These are phyloP conservation scores for Aspergillus flavus DNA, from an alignment of 2,329 filamentous ascomycete genomes.

Conservation along the genomic window DNA sequence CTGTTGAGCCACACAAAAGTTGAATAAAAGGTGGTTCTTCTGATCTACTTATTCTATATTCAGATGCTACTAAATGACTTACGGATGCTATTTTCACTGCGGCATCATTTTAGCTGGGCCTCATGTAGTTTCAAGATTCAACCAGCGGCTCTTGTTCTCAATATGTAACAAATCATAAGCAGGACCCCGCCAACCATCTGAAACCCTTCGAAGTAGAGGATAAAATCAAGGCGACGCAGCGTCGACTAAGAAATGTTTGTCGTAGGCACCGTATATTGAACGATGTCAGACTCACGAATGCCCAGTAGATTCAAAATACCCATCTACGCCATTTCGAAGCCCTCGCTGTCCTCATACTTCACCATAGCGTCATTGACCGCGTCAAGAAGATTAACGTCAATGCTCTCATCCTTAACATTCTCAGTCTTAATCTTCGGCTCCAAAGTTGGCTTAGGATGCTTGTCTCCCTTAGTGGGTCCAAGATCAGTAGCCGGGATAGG, in stretches of 20 bases:
- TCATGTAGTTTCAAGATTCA: neutral
- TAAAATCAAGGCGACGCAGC: neutral
- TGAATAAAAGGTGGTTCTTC: neutral
- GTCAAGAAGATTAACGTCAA: neutral
- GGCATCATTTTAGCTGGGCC: neutral
- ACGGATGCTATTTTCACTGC: neutral
- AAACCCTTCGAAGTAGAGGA: neutral
- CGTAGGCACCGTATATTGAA: too few relatives aligned
- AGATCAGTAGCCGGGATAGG: slow-evolving; percentile 22
- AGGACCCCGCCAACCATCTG: neutral
- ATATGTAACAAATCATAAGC: neutral
- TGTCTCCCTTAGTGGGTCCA: neutral
- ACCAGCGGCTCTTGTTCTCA: neutral
- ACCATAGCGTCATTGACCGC: neutral
- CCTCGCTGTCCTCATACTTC: neutral
- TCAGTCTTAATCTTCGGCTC: neutral
- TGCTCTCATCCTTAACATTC: neutral
- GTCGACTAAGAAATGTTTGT: neutral
- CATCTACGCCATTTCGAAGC: neutral
- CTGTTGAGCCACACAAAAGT: neutral
- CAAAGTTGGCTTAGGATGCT: neutral
- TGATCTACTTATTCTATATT: neutral
- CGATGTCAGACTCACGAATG: neutral
- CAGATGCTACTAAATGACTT: neutral
- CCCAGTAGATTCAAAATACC: neutral